Percentiles rank a stretch among this genome's conserved stretches.
phyloP scores from a whole-genome alignment of 768 basidiomycete species.

The Mrakia frigida region DNA sequence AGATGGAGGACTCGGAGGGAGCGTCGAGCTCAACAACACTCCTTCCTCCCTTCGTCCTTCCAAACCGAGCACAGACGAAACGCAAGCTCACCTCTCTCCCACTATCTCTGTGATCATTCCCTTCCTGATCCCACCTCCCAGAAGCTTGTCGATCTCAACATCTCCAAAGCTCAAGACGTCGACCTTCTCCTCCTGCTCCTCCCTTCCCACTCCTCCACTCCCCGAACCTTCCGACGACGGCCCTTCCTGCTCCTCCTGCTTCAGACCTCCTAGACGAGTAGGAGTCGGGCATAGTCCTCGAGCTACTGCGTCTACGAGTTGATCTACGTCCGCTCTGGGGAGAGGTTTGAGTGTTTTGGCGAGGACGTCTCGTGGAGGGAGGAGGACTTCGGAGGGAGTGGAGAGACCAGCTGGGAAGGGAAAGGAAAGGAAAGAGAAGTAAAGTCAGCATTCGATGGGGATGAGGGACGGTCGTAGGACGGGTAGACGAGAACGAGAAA shows the following conservation, averaged over 20 bases:
- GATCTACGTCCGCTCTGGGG: background rate
- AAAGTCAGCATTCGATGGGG: background rate
- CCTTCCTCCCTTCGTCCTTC: background rate
- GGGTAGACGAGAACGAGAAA: background rate
- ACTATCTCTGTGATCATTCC: slow-evolving; percentile 81
- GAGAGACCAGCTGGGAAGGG: slow-evolving; percentile 11
- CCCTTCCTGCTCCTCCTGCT: background rate
- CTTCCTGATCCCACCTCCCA: slow-evolving; percentile 74
- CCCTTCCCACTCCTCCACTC: slow-evolving; percentile 8
- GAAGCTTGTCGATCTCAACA: slow-evolving; percentile 55
- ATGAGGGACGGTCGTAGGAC: background rate
- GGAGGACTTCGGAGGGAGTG: slow-evolving; percentile 25
- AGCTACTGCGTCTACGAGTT: slow-evolving; percentile 11
- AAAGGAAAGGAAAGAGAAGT: background rate
- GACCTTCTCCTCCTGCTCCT: background rate
- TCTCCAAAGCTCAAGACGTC: slow-evolving; percentile 70
- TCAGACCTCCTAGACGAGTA: background rate
- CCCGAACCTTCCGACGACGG: background rate
- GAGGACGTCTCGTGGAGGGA: background rate
- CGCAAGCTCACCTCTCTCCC: slow-evolving; percentile 68
- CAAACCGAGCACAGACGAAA: background rate
- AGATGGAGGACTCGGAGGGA: too few species aligned
- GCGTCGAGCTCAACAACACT: background rate
- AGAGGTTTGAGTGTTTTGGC: slow-evolving; percentile 13
- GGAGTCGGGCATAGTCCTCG: background rate